Evolutionary conservation across 2,329 filamentous ascomycete species (phyloP).

Genomic region (Botrytis aclada): DNA sequence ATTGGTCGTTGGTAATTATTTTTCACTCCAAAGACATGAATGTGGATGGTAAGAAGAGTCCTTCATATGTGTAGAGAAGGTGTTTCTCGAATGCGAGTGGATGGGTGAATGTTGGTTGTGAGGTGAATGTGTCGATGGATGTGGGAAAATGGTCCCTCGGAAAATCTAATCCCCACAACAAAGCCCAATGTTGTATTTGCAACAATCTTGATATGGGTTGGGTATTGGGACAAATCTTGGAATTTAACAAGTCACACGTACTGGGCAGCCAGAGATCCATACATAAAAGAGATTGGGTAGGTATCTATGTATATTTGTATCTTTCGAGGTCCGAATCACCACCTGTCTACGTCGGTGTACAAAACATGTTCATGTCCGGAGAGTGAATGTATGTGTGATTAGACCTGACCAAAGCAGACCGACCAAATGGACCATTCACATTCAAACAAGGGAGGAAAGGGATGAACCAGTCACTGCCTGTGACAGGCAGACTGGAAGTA

Average conservation of each 20-base stretch:
- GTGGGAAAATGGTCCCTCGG: background rate
- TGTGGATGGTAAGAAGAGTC: background rate
- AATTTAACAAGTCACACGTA: background rate
- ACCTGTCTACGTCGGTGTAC: background rate
- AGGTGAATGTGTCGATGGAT: background rate
- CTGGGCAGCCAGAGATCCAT: background rate
- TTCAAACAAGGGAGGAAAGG: background rate
- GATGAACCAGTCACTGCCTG: background rate
- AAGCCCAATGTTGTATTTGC: conserved; percentile 7
- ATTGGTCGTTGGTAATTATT: background rate
- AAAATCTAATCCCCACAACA: background rate
- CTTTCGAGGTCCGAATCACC: background rate
- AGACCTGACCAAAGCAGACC: background rate
- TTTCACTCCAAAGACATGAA: background rate
- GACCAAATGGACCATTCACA: too few species aligned
- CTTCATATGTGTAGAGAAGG: background rate
- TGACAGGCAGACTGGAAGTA: background rate
- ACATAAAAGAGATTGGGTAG: background rate
- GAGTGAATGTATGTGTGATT: background rate
- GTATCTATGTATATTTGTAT: background rate
- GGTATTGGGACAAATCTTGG: background rate
- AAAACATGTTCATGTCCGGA: background rate
- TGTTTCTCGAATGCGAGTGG: background rate
- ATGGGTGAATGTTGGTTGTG: background rate
- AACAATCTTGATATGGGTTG: background rate